Percentiles rank a stretch among this genome's conserved stretches.
phyloP scores from a whole-genome alignment of 345 rosid genomes.

The Salix purpurea region DNA sequence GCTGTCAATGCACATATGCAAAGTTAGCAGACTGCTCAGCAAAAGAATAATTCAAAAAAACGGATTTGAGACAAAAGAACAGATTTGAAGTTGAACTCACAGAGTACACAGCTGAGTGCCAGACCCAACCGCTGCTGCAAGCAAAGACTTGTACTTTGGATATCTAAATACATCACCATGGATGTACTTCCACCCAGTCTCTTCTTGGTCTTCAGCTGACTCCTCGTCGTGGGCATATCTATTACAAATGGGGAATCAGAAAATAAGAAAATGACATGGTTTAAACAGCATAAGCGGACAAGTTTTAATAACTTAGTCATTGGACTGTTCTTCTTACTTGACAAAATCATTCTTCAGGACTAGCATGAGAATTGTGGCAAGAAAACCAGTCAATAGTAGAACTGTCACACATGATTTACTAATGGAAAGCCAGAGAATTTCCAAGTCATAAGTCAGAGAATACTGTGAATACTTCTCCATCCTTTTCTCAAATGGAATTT shows the following conservation, averaged over 20 bases:
- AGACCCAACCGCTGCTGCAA: conserved; percentile 31
- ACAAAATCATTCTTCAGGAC: conserved; percentile 32
- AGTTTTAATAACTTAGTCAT: neutral
- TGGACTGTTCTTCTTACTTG: conserved; percentile 9
- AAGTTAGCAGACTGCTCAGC: neutral
- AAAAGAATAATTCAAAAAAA: neutral
- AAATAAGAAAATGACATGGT: neutral
- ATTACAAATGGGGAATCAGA: neutral
- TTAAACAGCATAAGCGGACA: neutral
- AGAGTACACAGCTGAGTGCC: conserved; percentile 30
- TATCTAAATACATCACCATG: conserved; percentile 33
- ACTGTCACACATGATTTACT: conserved; percentile 27
- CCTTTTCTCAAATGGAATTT: conserved; percentile 27
- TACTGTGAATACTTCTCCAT: conserved; percentile 29
- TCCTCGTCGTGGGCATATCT: conserved; percentile 34
- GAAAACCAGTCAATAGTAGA: conserved; percentile 29
- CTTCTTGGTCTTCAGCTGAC: conserved; percentile 29
- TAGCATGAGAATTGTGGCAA: conserved; percentile 32
- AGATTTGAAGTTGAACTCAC: conserved; percentile 9
- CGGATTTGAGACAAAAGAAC: neutral
- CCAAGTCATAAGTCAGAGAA: conserved; percentile 30
- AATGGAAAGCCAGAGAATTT: conserved; percentile 32
- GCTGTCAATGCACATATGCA: conserved; percentile 27
- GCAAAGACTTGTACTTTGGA: conserved; percentile 26
- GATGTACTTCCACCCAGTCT: conserved; percentile 36